These are phyloP conservation scores for Gynostemma pentaphyllum DNA, from an alignment of 306 rosid genomes.

Conservation along the genomic window DNA sequence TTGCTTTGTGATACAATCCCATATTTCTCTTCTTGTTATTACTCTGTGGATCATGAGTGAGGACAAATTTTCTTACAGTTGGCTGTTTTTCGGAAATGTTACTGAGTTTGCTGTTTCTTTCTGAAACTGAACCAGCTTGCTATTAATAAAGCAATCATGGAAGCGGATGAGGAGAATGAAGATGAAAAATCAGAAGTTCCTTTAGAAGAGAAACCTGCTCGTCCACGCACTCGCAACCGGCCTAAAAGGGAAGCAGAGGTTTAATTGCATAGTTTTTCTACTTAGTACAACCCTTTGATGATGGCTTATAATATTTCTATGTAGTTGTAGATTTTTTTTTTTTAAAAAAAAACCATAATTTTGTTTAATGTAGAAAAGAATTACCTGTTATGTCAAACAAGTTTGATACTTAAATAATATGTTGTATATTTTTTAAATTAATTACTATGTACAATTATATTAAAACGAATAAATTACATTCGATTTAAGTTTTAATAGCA, in stretches of 20 bases:
- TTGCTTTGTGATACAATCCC: too few relatives aligned
- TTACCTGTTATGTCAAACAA: neutral
- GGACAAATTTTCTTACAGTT: neutral
- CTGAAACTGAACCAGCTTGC: conserved; percentile 53
- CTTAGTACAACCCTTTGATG: too few relatives aligned
- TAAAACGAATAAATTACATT: too few relatives aligned
- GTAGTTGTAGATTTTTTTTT: neutral
- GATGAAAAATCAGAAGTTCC: conserved; percentile 18
- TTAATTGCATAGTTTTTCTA: neutral
- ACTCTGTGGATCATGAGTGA: too few relatives aligned
- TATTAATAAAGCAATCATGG: conserved; percentile 57
- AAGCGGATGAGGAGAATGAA: conserved; percentile 31
- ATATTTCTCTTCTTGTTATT: too few relatives aligned
- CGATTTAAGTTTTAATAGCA: too few relatives aligned
- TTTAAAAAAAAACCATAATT: neutral
- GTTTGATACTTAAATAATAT: neutral
- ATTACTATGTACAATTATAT: too few relatives aligned
- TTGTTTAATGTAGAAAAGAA: neutral
- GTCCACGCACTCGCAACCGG: conserved; percentile 61
- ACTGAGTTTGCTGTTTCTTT: neutral
- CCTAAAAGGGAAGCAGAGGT: conserved; percentile 56
- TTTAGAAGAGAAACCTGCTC: conserved; percentile 39
- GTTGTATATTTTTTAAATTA: neutral
- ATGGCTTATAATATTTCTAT: neutral
- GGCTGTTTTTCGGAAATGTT: neutral